Conservation (phyloP, 2,329 filamentous ascomycete species). For the Colletotrichum destructivum region DNA sequence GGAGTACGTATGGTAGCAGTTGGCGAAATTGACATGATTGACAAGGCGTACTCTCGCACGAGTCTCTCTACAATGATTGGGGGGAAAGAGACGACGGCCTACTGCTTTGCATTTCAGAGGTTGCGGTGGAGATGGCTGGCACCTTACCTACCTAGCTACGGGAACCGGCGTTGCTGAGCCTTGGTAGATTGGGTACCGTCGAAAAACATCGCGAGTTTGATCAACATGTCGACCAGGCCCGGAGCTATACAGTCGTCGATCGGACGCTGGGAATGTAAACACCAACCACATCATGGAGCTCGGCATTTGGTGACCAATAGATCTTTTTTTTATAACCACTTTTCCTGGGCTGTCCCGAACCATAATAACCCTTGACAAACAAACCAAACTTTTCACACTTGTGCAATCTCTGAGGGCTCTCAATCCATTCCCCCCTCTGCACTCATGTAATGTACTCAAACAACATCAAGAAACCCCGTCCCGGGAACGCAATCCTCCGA, state of each 20-base stretch:
- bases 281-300: neutral
- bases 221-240: neutral
- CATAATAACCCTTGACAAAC: neutral
- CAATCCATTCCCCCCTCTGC: neutral
- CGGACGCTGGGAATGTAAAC: neutral
- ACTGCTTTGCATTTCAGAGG: no score
- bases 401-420: no score
- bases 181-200: neutral
- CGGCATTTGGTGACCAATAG: conserved; percentile 19
- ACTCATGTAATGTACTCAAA: conserved; percentile 20
- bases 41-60: neutral
- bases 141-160: no score
- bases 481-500: neutral
- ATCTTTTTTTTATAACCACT: conserved; percentile 10
- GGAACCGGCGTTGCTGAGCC: neutral
- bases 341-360: conserved; percentile 16
- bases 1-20: neutral
- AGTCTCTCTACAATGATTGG: neutral
- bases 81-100: no score
- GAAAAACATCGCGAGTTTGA: conserved; percentile 10
- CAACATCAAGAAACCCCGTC: conserved; percentile 9
- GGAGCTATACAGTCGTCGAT: no score
- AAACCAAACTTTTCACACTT: no score
- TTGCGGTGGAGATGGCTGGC: neutral
- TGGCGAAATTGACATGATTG: neutral